Base-by-base conservation (phyloP, 163 green algal species). In the Botryococcus braunii region DNA sequence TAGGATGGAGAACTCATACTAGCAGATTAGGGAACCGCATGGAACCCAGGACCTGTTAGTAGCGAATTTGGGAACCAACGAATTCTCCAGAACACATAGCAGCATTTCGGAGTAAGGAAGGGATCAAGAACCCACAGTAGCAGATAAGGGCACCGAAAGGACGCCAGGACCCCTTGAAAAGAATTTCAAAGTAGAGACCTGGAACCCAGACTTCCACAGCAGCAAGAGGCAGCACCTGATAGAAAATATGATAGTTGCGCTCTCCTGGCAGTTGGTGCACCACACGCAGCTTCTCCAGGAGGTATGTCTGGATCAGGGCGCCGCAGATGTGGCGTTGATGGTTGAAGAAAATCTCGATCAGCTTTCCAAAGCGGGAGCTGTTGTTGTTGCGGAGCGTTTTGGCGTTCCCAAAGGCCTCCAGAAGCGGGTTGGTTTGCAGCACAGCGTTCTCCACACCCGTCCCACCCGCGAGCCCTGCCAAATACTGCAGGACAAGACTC, bases 341-440 rank as follows among this genome's bases (percentile, higher is more conserved):
- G 77, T 97, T 91, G 85, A 99, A 87, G n/a, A 74, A 69, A 39
- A 99, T 95, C 77, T 99, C 91, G 29, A 96, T 85, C 69, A 96
- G 97, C 83, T 99, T 99, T 52, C 94, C 94, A 69, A 99, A 99
- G 31, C 94, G 86, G 27, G 82, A 93, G 23, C 82, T 95, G 83
- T 99, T 98, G 79, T 97, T 84, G 74, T 99, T 99, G 47, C 94
- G 81, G n/a, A 90, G 80, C 1, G 94, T 99, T 74, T 98, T 98
- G 48, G 94, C 94, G 74, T 99, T 99, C 31, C 94, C 94, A 80
- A 99, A 99, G 0, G 94, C 92, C 75, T 99, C 94, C 74, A 99
- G 84, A 70, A 99, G 76, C 5, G 94, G 94, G 72, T 98, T 99
- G 43, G 87, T 95, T 76, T 97, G 92, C 49, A 99, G 79, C 48